These are phyloP conservation scores for Clarireedia monteithiana DNA, from an alignment of 2,329 filamentous ascomycete species.

Conservation along the genomic window DNA sequence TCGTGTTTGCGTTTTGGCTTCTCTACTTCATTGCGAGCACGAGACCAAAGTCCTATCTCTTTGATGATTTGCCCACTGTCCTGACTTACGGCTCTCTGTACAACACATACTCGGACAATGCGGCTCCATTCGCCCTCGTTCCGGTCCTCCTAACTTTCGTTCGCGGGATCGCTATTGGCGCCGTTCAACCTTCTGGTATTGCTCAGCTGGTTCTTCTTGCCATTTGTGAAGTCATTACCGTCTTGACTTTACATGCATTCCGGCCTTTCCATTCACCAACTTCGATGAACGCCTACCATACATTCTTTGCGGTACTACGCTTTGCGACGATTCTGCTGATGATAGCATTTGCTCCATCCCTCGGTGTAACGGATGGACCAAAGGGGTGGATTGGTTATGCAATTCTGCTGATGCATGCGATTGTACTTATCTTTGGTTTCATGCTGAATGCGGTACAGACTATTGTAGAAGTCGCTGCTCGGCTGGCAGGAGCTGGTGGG, in stretches of 20 bases:
- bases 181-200: conserved; percentile 85
- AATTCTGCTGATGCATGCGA: conserved; percentile 77
- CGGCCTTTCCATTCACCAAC: conserved; percentile 84
- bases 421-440: conserved; percentile 84
- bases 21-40: conserved; percentile 73
- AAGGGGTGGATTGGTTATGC: conserved; percentile 95
- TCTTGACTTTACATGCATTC: conserved; percentile 82
- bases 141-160: conserved; percentile 79
- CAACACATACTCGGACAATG: conserved; percentile 94
- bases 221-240: conserved; percentile 86
- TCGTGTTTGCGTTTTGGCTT: conserved; percentile 71
- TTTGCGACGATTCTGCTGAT: conserved; percentile 70
- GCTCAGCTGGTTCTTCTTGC: conserved; percentile 88
- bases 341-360: conserved; percentile 75
- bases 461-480: conserved; percentile 77
- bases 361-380: conserved; percentile 68
- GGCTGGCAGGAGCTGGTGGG: conserved; percentile 74
- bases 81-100: conserved; percentile 89
- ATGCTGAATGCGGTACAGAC: conserved; percentile 89
- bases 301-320: conserved; percentile 70
- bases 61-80: conserved; percentile 86
- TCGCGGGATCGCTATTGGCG: conserved; percentile 83
- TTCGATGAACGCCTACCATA: conserved; percentile 96
- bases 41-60: conserved; percentile 76
- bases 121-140: conserved; percentile 81